These are phyloP conservation scores for Oemleria cerasiformis DNA, from an alignment of 306 rosid species.

Conservation along the genomic window DNA sequence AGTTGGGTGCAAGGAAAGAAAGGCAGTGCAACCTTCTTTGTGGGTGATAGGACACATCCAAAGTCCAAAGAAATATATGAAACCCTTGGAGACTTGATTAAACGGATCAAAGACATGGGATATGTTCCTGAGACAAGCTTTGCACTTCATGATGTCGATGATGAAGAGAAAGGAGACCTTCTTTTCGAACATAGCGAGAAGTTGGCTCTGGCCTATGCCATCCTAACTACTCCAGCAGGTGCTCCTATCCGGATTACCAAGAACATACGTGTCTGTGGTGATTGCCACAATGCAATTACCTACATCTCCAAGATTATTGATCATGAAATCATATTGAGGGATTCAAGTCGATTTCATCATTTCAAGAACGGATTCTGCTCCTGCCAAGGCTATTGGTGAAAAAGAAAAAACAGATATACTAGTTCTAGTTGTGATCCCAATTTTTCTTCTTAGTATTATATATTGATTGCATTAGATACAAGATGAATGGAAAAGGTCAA, in stretches of 20 bases:
- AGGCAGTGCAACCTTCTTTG: slow-evolving; percentile 62
- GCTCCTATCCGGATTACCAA: slow-evolving; percentile 62
- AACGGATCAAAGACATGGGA: slow-evolving; percentile 65
- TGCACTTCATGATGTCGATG: slow-evolving; percentile 89
- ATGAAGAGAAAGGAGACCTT: slow-evolving; percentile 78
- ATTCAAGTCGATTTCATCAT: slow-evolving; percentile 91
- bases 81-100: slow-evolving; percentile 51
- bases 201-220: slow-evolving; percentile 86
- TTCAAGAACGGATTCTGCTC: slow-evolving; percentile 76
- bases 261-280: slow-evolving; percentile 75
- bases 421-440: slow-evolving; percentile 6
- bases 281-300: slow-evolving; percentile 73
- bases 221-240: slow-evolving; percentile 48
- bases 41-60: slow-evolving; percentile 73
- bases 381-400: slow-evolving; percentile 80
- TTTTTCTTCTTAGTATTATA: background rate
- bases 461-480: background rate
- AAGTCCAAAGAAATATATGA: slow-evolving; percentile 55
- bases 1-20: slow-evolving; percentile 82
- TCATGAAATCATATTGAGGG: slow-evolving; percentile 77
- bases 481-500: background rate
- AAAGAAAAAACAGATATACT: background rate
- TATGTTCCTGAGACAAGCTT: slow-evolving; percentile 75
- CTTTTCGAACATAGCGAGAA: slow-evolving; percentile 86
- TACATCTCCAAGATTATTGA: slow-evolving; percentile 71